Base-by-base conservation (phyloP, 164 flowering plant genomes). In the Platanus orientalis region DNA sequence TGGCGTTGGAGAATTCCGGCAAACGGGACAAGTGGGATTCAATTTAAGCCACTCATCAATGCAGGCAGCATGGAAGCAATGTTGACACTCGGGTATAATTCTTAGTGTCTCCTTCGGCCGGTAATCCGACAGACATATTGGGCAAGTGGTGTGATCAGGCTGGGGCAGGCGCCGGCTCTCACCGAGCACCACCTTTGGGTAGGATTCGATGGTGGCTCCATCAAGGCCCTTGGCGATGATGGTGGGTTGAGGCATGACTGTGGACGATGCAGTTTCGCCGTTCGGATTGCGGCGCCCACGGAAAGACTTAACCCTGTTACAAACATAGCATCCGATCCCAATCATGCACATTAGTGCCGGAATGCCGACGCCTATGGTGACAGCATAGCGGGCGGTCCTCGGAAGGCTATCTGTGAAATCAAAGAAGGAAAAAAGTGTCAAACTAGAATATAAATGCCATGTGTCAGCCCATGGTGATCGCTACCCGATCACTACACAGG, bases 1-100 rank as follows among this genome's bases (percentile, higher is more conserved):
- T 11, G 80, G 78, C n/a, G 69, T 72, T 5, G 85, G 88, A 20
- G 92, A 81, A 32, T 54, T 81, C 36, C 89, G 71, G 65, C 87
- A 84, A 11, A 83, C 7, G 0, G 89, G 86, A 58, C 92, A 84
- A 34, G 92, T 75, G 51, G 77, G 77, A 54, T 66, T 83, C 65
- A 75, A 61, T 44, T 74, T 58, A 0, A 84, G 84, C 92, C 92
- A 87, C 56, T 70, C 84, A 39, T 87, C 89, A 0, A 87, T 60
- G 60, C 92, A 87, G 34, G 63, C 58, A 1, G 69, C 80, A 57
- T 87, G 92, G 69, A 84, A 87, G 59, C 74, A 78, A 64, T 84
- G 92, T 40, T 69, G 64, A 69, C 92, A 87, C 2, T 77, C 81
- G 0, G 92, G 89, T n/a, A 86, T 70, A 25, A 66, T 65, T 63